Base-by-base conservation (phyloP, 176 grass and related monocot species). In the Oryza glumipatula region DNA sequence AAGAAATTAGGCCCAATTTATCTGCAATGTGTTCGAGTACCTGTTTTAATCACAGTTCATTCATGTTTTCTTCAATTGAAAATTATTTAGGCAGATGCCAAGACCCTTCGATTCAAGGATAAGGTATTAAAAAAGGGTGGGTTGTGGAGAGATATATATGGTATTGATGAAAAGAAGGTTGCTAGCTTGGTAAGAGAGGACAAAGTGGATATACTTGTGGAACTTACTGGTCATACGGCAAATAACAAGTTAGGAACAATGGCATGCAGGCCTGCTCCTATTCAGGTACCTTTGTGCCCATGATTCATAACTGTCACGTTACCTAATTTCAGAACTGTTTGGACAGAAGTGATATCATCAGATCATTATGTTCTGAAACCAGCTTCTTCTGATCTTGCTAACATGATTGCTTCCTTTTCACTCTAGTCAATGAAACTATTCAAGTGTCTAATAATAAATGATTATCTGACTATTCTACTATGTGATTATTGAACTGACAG, bases 141-240 rank as follows among this genome's bases (percentile, higher is more conserved):
- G 32, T 51, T 93, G 16, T 99, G 96, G 96, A 96, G 91, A 92
- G 96, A 99, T 35, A 91, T 99, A 88, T 99, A 94, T 86, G 96
- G 96, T 60, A 80, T 96, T 65, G 96, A 96, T 76, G 96, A 99
- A 83, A 96, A 92, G 86, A 96, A 81, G 74, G 89, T 99, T 79
- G 94, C 94, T 76, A 92, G 76, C 80, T 86, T 99, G 71, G 92
- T 94, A 68, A 94, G 96, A 89, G 94, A 99, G 84, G 96, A 99
- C 83, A 92, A 96, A 88, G 89, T 99, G 78, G 96, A 96, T 77
- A 99, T 99, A 90, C 89, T 99, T 86, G 91, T 99, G 85, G 96
- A 99, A 83, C 88, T 99, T 86, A 99, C 96, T 60, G 96, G 96
- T 68, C 96, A 99, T 72, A 99, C 96, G 17, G 96, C 96, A 38